phyloP scores from a whole-genome alignment of 495 filamentous ascomycete species.

The Cercophora samala region DNA sequence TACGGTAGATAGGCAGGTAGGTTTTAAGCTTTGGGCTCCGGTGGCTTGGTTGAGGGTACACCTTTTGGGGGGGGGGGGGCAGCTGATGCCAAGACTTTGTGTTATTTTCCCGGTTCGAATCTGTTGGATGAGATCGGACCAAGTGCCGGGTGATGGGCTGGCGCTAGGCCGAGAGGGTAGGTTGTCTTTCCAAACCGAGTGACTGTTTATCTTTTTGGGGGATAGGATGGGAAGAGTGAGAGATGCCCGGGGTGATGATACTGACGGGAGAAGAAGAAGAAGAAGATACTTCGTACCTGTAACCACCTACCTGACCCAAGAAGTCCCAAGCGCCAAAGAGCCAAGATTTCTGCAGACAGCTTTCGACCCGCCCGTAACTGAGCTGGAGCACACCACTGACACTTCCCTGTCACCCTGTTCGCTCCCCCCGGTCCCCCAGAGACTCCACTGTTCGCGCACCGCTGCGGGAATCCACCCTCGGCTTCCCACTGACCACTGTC shows the following conservation, averaged over 20 bases:
- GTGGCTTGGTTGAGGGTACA: neutral
- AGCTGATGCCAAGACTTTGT: slow-evolving; percentile 5
- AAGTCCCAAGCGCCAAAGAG: neutral
- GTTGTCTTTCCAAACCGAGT: neutral
- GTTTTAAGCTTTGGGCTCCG: neutral
- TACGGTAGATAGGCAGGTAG: too few relatives aligned
- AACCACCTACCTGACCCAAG: neutral
- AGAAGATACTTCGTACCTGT: neutral
- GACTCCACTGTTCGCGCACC: slow-evolving; percentile 30
- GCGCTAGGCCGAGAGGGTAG: neutral
- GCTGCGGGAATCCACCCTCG: slow-evolving; percentile 31
- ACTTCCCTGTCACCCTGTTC: slow-evolving; percentile 18
- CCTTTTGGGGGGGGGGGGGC: neutral
- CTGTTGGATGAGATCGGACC: slow-evolving; percentile 3
- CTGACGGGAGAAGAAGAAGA: neutral
- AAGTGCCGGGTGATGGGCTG: neutral
- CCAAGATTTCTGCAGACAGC: too few relatives aligned
- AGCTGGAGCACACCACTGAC: neutral
- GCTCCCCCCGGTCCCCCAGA: slow-evolving; percentile 6
- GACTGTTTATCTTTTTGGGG: neutral
- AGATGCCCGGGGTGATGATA: neutral
- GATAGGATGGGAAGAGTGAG: neutral
- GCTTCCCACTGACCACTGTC: slow-evolving; percentile 18
- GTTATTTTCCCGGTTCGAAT: neutral
- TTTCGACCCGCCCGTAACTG: neutral